Evolutionary conservation across 805 yeast genomes (phyloP).

Genomic region (Nakazawaea holstii): DNA sequence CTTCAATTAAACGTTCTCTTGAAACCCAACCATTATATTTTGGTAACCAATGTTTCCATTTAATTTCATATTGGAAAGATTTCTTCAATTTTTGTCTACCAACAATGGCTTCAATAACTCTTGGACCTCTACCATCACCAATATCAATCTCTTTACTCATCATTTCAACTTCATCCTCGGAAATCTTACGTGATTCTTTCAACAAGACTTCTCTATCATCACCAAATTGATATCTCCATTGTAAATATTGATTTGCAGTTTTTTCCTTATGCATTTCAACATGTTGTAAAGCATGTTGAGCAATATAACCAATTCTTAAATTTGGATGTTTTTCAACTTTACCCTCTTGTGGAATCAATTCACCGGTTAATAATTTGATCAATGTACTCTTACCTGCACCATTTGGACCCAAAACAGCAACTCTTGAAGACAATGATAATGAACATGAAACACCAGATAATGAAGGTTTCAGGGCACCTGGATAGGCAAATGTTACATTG

Average conservation of each 20-base stretch:
- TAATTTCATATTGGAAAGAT: conserved; percentile 93
- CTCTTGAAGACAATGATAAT: conserved; percentile 92
- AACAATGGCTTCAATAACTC: conserved; percentile 88
- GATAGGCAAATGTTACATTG: conserved; percentile 82
- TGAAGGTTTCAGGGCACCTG: conserved; percentile 85
- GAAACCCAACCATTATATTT: conserved; percentile 93
- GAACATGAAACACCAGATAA: conserved; percentile 77
- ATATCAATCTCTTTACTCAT: conserved; percentile 76
- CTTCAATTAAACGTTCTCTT: conserved; percentile 70
- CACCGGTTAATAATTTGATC: conserved; percentile 90
- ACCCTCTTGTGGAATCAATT: conserved; percentile 79
- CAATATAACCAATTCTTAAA: conserved; percentile 96
- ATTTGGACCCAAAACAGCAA: conserved; percentile 94
- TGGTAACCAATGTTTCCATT: conserved; percentile 91
- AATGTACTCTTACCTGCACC: conserved; percentile 99
- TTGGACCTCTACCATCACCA: conserved; percentile 82
- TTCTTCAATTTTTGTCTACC: conserved; percentile 97
- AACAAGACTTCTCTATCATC: conserved; percentile 95
- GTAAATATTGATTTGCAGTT: conserved; percentile 95
- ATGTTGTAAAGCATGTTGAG: conserved; percentile 97
- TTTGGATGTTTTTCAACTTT: conserved; percentile 97
- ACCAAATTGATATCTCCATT: conserved; percentile 97
- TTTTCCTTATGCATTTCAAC: conserved; percentile 96
- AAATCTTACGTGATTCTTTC: conserved; percentile 87
- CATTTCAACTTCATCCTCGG: conserved; percentile 70